phyloP scores from a whole-genome alignment of 352 stramenopile genomes.

The Phytophthora aleatoria region DNA sequence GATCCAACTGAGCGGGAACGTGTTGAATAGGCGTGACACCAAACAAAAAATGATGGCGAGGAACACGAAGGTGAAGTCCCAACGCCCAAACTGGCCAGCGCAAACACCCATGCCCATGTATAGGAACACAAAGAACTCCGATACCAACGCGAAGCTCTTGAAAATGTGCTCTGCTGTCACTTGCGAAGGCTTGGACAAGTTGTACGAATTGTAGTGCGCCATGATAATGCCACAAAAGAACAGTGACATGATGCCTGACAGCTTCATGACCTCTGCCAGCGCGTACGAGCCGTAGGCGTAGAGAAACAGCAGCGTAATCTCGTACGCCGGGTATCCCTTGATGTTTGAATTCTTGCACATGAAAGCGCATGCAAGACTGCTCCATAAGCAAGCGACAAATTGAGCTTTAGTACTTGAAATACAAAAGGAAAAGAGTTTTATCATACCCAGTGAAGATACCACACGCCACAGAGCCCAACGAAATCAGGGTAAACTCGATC shows the following conservation, averaged over 20 bases:
- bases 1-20: slow-evolving; percentile 89
- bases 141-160: slow-evolving; percentile 71
- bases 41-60: slow-evolving; percentile 87
- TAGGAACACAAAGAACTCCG: slow-evolving; percentile 81
- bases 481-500: slow-evolving; percentile 80
- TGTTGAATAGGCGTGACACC: slow-evolving; percentile 93
- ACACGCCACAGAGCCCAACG: slow-evolving; percentile 75
- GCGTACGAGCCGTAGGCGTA: slow-evolving; percentile 76
- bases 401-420: slow-evolving; percentile 1
- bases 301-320: slow-evolving; percentile 77
- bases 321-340: slow-evolving; percentile 76
- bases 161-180: slow-evolving; percentile 78
- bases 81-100: slow-evolving; percentile 71
- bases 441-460: slow-evolving; percentile 74
- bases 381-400: not conserved
- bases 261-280: slow-evolving; percentile 66
- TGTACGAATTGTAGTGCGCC: slow-evolving; percentile 85
- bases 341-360: slow-evolving; percentile 84
- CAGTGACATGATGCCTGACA: slow-evolving; percentile 92
- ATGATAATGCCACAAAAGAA: slow-evolving; percentile 91
- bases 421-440: not conserved
- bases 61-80: slow-evolving; percentile 86
- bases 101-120: slow-evolving; percentile 84
- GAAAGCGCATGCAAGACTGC: slow-evolving; percentile 78
- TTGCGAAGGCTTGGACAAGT: slow-evolving; percentile 69